Evolutionary conservation across 441 rosid genomes (phyloP), one percentile per base, ranked within the genome.

Genomic region (Erodium texanum): DNA sequence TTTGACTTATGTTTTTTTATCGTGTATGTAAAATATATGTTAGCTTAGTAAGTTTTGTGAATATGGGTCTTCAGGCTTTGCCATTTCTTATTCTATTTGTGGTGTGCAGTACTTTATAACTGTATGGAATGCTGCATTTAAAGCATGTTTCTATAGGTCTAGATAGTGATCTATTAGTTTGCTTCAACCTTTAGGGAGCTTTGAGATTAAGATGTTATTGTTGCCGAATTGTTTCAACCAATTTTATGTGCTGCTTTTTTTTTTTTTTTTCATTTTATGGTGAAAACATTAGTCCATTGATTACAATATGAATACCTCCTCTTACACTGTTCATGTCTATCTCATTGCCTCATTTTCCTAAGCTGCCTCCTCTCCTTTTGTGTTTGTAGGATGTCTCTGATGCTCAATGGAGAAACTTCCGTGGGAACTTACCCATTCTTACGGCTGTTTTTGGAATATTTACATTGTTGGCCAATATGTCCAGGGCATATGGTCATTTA

Each of bases 351-450:
- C 9, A 18, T 1, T 5, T 34, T 6, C 38, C 38, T 34, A 34
- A 34, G 38, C 38, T 34, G 38, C 1, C 38, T 1, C 38, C 38
- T 67, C 16, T 18, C 62, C 24, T 12, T 43, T 15, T 64, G 66
- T 71, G 45, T 19, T 6, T 61, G 63, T 77, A 91, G 94, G 98
- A 94, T 79, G 82, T 72, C 6, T 87, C 97, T 1, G 98, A 94
- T 80, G 85, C 90, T 38, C 98, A 92, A 65, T 94, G 99, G 97
- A 83, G 97, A 75, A 88, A 88, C n/a, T 88, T 91, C 67, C 89
- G 94, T 3, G 87, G 81, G 12, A 94, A 93, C 77, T 75, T 93
- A 70, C 92, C 89, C 0, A 67, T 91, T 68, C 97, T 93, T 20
- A 81, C 84, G 16, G 64, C 75, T 5, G 92, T 89, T 65, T 88